These are phyloP conservation scores for Moesziomyces globuligerus DNA, from an alignment of 1,284 basidiomycete species.

Conservation along the genomic window DNA sequence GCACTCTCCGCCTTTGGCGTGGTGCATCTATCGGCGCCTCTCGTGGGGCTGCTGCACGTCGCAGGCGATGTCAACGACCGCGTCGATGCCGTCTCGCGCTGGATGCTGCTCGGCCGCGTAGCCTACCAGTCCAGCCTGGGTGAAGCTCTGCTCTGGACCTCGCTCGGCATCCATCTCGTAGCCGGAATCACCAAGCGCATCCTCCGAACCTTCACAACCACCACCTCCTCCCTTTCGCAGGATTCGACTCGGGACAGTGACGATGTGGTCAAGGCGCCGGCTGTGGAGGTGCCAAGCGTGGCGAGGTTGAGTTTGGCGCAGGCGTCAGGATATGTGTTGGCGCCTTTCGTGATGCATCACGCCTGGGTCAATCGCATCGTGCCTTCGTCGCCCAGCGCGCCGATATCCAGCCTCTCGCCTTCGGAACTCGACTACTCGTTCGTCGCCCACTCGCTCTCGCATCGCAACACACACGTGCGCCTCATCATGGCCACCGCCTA, in stretches of 20 bases:
- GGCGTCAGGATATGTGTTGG: constrained; percentile 40
- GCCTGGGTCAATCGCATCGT: constrained; percentile 51
- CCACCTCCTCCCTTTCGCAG: not conserved
- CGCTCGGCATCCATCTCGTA: constrained; percentile 41
- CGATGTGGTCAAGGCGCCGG: not conserved
- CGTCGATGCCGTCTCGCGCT: constrained; percentile 29
- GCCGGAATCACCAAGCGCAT: constrained; percentile 33
- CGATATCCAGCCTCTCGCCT: constrained; percentile 49
- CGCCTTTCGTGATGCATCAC: constrained; percentile 46
- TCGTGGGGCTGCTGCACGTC: constrained; percentile 23
- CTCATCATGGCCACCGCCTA: constrained; percentile 17
- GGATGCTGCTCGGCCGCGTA: constrained; percentile 60
- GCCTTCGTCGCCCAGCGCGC: constrained; percentile 21
- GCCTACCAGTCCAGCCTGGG: constrained; percentile 55
- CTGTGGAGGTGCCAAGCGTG: not conserved
- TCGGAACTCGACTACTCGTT: constrained; percentile 60
- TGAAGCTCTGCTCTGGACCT: constrained; percentile 54
- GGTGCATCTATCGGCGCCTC: constrained; percentile 30
- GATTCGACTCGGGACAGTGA: not conserved
- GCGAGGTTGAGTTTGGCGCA: constrained; percentile 11
- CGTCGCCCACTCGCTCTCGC: constrained; percentile 43
- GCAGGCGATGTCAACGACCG: constrained; percentile 37
- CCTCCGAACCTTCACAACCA: constrained; percentile 14
- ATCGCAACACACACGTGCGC: constrained; percentile 6
- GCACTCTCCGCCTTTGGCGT: constrained; percentile 23